Conservation (phyloP, 306 rosid species). For the Crataegus laevigata region DNA sequence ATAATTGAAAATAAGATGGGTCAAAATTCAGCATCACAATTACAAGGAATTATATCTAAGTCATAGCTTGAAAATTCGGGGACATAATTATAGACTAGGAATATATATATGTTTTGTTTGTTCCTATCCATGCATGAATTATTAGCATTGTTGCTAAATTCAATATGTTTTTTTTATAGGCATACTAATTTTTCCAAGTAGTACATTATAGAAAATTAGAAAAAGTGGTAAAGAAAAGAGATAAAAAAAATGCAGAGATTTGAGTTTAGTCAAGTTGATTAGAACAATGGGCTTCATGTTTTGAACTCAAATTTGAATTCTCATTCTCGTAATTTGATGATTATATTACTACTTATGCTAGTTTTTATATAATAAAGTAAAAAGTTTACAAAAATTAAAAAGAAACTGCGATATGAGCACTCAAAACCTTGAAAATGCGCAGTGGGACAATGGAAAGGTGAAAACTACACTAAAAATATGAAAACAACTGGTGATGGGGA, state of each 20-base stretch:
- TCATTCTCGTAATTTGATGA: background rate
- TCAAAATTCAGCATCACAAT: slow-evolving; percentile 46
- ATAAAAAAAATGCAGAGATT: background rate
- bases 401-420: background rate
- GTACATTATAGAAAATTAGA: background rate
- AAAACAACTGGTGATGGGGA: slow-evolving; percentile 25
- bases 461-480: slow-evolving; percentile 13
- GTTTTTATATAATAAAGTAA: background rate
- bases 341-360: too few species aligned
- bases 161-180: slow-evolving; percentile 12
- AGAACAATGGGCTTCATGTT: too few species aligned
- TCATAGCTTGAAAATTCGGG: slow-evolving; percentile 49
- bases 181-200: background rate
- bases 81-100: slow-evolving; percentile 58
- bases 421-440: background rate
- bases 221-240: background rate
- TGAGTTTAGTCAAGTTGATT: background rate
- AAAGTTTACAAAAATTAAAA: background rate
- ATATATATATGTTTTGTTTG: slow-evolving; percentile 23
- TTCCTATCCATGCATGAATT: slow-evolving; percentile 44
- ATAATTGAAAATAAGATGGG: slow-evolving; percentile 16
- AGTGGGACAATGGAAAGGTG: background rate
- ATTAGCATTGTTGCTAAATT: slow-evolving; percentile 27
- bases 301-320: background rate
- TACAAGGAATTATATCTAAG: slow-evolving; percentile 28